These are phyloP conservation scores for Fusarium sp. DNA, from an alignment of 2,329 filamentous ascomycete species.

Conservation along the genomic window DNA sequence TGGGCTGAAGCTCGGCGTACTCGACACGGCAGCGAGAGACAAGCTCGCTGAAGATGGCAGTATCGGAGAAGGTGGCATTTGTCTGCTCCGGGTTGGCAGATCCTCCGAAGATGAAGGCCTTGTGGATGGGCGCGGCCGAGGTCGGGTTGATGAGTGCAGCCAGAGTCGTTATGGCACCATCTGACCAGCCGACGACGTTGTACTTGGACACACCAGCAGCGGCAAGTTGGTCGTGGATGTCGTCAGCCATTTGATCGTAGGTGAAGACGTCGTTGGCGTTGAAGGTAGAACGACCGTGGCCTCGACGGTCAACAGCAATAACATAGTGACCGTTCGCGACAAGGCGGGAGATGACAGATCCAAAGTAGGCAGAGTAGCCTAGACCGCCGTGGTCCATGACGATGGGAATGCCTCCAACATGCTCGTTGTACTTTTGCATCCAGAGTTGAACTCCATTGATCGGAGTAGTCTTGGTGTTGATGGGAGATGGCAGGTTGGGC, in stretches of 20 bases:
- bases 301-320: constrained; percentile 55
- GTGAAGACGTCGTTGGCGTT: constrained; percentile 52
- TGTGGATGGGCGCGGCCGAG: constrained; percentile 49
- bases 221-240: constrained; percentile 50
- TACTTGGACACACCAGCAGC: constrained; percentile 45
- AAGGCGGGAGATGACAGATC: constrained; percentile 50
- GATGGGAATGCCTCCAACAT: constrained; percentile 48
- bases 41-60: constrained; percentile 50
- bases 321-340: constrained; percentile 51
- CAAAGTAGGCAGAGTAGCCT: constrained; percentile 56
- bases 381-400: constrained; percentile 56
- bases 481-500: constrained; percentile 51
- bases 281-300: constrained; percentile 56
- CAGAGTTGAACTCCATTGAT: constrained; percentile 55
- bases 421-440: constrained; percentile 56
- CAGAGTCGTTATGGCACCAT: constrained; percentile 54
- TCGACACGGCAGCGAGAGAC: constrained; percentile 51
- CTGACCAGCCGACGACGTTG: constrained; percentile 56
- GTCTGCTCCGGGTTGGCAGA: constrained; percentile 48
- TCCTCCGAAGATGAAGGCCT: constrained; percentile 55
- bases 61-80: constrained; percentile 50
- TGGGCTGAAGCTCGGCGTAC: constrained; percentile 52
- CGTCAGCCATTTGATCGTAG: constrained; percentile 52
- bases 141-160: constrained; percentile 50
- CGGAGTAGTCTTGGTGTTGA: constrained; percentile 42